Evolutionary conservation across 768 basidiomycete species (phyloP).

Genomic region (Agrocybe pediades): DNA sequence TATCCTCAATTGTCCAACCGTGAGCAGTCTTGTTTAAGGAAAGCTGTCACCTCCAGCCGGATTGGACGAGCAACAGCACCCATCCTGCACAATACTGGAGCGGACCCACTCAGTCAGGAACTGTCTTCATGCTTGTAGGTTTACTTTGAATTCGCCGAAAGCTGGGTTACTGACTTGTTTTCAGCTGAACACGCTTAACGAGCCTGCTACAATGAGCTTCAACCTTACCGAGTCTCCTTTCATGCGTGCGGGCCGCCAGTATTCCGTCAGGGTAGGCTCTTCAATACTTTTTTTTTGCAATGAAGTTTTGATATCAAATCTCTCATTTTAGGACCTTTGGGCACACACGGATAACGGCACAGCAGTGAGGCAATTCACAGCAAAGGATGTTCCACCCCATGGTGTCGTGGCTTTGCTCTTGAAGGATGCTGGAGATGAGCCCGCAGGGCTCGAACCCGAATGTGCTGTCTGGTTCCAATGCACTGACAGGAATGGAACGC

Average conservation of each 20-base stretch:
- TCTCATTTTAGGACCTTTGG: constrained; percentile 61
- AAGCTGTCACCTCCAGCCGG: too few relatives aligned
- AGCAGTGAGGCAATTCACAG: constrained; percentile 59
- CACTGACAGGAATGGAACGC: constrained; percentile 49
- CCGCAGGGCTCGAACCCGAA: constrained; percentile 51
- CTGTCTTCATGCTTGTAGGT: constrained; percentile 66
- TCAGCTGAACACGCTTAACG: constrained; percentile 60
- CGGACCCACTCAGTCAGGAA: constrained; percentile 62
- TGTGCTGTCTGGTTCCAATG: constrained; percentile 55
- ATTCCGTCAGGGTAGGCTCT: constrained; percentile 56
- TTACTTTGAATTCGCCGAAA: neutral
- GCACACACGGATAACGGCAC: constrained; percentile 71
- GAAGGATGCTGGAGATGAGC: constrained; percentile 69
- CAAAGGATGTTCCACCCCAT: constrained; percentile 57
- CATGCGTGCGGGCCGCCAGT: constrained; percentile 67
- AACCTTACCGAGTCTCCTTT: constrained; percentile 70
- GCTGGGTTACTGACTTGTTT: neutral
- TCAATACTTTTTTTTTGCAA: neutral
- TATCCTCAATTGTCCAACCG: neutral
- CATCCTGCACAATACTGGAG: constrained; percentile 73
- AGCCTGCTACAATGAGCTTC: constrained; percentile 58
- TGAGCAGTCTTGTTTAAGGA: too few relatives aligned
- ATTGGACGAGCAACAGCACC: constrained; percentile 41
- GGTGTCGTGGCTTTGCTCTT: constrained; percentile 72
- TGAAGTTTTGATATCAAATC: neutral